These are phyloP conservation scores for Zalaria obscura DNA, from an alignment of 2,329 filamentous ascomycete genomes.

Conservation along the genomic window DNA sequence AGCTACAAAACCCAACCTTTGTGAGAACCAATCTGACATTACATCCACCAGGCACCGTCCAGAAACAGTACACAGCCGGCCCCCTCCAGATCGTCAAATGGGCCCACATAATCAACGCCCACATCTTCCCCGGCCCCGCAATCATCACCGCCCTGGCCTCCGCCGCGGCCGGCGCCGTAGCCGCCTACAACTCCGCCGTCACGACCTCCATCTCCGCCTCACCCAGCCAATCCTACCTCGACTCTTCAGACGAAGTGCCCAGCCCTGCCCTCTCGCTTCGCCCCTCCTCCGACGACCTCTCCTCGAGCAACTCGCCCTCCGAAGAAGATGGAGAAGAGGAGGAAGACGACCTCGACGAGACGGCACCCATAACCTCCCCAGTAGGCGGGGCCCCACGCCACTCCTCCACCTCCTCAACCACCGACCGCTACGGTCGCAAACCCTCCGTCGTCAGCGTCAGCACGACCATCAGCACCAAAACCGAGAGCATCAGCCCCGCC, in stretches of 20 bases:
- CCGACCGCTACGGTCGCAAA: slow-evolving; percentile 46
- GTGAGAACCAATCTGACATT: no score
- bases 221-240: slow-evolving; percentile 24
- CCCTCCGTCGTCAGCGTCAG: slow-evolving; percentile 64
- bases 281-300: slow-evolving; percentile 10
- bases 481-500: slow-evolving; percentile 45
- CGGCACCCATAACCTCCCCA: neutral
- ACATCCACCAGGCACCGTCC: slow-evolving; percentile 30
- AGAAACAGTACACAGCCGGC: slow-evolving; percentile 39
- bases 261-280: slow-evolving; percentile 8
- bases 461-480: slow-evolving; percentile 68
- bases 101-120: slow-evolving; percentile 39
- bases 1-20: no score
- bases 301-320: slow-evolving; percentile 18
- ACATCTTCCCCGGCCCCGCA: slow-evolving; percentile 37
- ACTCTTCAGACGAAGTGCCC: slow-evolving; percentile 27
- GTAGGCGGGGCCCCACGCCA: slow-evolving; percentile 8
- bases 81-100: slow-evolving; percentile 36
- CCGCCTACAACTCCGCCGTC: slow-evolving; percentile 35
- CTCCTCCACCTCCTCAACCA: slow-evolving; percentile 4
- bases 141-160: slow-evolving; percentile 36
- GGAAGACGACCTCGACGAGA: slow-evolving; percentile 15
- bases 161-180: slow-evolving; percentile 32
- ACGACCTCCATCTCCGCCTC: slow-evolving; percentile 35
- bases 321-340: slow-evolving; percentile 33